Percentiles rank a stretch among this genome's conserved stretches.
These are phyloP conservation scores for Albatrellus sp. DNA, from an alignment of 1,284 basidiomycete genomes.

Conservation along the genomic window DNA sequence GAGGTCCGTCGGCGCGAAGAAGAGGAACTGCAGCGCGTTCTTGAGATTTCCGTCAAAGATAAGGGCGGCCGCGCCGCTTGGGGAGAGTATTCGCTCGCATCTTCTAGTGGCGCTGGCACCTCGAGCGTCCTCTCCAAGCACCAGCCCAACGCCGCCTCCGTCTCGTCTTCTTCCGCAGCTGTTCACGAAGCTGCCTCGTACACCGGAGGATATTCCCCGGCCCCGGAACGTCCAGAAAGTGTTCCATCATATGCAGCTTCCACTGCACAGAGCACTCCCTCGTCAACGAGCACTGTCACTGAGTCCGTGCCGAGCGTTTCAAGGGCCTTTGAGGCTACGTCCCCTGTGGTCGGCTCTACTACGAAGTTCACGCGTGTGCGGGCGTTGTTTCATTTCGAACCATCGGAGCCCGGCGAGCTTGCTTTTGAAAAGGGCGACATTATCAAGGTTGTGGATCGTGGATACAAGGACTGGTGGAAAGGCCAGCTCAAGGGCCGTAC, in stretches of 20 bases:
- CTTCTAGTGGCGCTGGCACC: constrained; percentile 28
- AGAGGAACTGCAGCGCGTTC: constrained; percentile 82
- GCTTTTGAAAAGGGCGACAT: constrained; percentile 90
- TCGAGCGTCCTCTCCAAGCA: constrained; percentile 20
- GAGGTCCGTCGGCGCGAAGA: constrained; percentile 77
- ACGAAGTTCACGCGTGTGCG: constrained; percentile 71
- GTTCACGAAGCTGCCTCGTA: constrained; percentile 14
- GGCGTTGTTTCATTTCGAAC: constrained; percentile 85
- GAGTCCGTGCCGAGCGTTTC: constrained; percentile 21
- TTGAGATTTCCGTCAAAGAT: constrained; percentile 84
- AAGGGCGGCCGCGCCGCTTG: constrained; percentile 65
- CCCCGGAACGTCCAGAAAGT: constrained; percentile 11
- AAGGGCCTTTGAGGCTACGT: constrained; percentile 4
- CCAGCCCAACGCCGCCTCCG: constrained; percentile 8
- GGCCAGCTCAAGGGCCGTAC: constrained; percentile 88
- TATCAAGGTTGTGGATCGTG: constrained; percentile 91
- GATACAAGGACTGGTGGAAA: constrained; percentile 98
- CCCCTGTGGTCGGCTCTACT: constrained; percentile 11
- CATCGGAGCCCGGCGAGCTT: constrained; percentile 85
- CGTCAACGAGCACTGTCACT: constrained; percentile 16
- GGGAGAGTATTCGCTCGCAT: constrained; percentile 25
- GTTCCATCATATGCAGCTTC: constrained; percentile 6
- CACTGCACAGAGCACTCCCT: constrained; percentile 13
- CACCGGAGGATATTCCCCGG: constrained; percentile 19
- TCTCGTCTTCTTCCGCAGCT: constrained; percentile 13